Evolutionary conservation across 352 stramenopile species (phyloP).

Genomic region (Pythium aristosporum): DNA sequence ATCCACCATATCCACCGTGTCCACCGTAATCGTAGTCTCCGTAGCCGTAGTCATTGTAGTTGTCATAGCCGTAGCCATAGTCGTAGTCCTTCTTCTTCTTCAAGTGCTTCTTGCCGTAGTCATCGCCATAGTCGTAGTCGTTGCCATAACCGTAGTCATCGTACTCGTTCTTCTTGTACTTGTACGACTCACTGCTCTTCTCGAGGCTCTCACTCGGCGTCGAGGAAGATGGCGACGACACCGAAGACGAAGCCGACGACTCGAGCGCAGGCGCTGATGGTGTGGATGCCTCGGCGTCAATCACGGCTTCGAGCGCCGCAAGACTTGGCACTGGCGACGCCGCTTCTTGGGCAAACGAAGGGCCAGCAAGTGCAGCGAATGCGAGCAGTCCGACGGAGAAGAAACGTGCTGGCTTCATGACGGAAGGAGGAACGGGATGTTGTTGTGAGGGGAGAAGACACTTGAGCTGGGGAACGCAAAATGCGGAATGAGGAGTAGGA

Average conservation of each 20-base stretch:
- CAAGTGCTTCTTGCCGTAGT: constrained; percentile 18
- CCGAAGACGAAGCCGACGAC: not conserved
- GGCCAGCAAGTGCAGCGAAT: not conserved
- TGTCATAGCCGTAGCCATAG: constrained; percentile 14
- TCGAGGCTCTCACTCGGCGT: not conserved
- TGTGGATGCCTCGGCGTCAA: not conserved
- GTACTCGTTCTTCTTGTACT: constrained; percentile 6
- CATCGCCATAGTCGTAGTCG: constrained; percentile 7
- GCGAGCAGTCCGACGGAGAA: not conserved
- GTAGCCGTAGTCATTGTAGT: constrained; percentile 4
- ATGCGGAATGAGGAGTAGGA: constrained; percentile 18
- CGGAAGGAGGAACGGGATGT: not conserved
- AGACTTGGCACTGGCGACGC: not conserved
- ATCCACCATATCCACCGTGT: not conserved
- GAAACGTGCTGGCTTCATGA: constrained; percentile 7
- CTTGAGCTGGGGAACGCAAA: constrained; percentile 17
- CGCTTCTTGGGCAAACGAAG: not conserved
- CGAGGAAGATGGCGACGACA: not conserved
- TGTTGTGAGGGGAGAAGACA: not conserved
- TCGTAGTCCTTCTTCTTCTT: constrained; percentile 16
- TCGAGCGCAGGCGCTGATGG: not conserved
- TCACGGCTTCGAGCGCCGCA: not conserved
- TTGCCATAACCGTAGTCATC: constrained; percentile 11
- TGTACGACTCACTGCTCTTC: not conserved
- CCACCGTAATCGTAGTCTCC: constrained; percentile 7